Evolutionary conservation across 2,329 filamentous ascomycete genomes (phyloP).

Genomic region (Aureobasidium sp.): DNA sequence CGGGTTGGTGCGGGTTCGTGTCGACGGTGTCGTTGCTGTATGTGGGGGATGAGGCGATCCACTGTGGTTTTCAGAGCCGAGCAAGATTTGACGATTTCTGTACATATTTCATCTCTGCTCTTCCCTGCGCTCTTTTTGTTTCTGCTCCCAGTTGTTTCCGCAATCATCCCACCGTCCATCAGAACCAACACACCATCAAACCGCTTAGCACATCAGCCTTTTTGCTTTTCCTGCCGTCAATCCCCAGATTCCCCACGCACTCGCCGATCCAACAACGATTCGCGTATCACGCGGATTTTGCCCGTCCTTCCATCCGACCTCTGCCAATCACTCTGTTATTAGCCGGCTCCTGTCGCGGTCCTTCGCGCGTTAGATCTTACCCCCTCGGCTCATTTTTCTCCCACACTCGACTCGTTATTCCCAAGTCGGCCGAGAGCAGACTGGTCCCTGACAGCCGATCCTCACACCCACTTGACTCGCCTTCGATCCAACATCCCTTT

Average conservation of each 20-base stretch:
- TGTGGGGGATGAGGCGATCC: conserved; percentile 7
- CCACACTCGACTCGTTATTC: conserved; percentile 5
- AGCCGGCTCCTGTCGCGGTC: background rate
- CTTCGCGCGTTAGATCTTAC: background rate
- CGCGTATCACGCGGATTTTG: conserved; percentile 3
- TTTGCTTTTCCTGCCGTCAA: conserved; percentile 4
- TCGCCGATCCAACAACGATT: conserved; percentile 4
- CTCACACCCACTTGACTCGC: background rate
- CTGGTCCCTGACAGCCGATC: background rate
- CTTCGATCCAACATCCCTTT: background rate
- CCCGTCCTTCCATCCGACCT: conserved; percentile 2
- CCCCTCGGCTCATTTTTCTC: conserved; percentile 5
- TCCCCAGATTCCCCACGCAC: conserved; percentile 6
- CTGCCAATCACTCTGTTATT: background rate
- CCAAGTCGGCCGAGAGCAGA: conserved; percentile 5
- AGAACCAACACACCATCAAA: background rate
- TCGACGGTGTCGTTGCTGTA: background rate
- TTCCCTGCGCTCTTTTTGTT: background rate
- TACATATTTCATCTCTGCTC: conserved; percentile 1
- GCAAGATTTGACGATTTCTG: background rate
- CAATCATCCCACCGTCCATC: background rate
- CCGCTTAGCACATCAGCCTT: background rate
- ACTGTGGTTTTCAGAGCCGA: background rate
- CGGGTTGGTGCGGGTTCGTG: background rate
- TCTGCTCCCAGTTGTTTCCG: background rate